Evolutionary conservation across 345 rosid genomes (phyloP).

Genomic region (Gossypium mustelinum): DNA sequence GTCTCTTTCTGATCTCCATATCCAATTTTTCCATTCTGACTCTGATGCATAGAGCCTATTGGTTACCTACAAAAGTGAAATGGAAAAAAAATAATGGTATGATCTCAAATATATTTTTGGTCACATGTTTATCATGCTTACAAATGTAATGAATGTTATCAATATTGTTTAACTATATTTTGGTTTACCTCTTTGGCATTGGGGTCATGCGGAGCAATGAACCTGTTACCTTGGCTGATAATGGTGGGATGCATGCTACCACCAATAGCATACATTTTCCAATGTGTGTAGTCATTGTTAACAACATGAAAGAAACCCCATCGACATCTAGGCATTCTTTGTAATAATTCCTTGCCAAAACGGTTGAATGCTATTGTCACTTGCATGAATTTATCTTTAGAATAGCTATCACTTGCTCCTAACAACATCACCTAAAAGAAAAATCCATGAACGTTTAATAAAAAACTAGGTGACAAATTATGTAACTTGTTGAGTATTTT

Average conservation of each 20-base stretch:
- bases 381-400: slow-evolving; percentile 46
- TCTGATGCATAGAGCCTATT: slow-evolving; percentile 44
- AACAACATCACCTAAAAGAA: slow-evolving; percentile 50
- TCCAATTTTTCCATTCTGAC: slow-evolving; percentile 58
- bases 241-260: too few species aligned
- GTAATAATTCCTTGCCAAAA: slow-evolving; percentile 17
- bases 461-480: neutral
- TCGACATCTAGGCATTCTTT: slow-evolving; percentile 75
- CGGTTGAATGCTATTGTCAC: slow-evolving; percentile 71
- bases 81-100: neutral
- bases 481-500: neutral
- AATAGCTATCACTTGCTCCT: slow-evolving; percentile 50
- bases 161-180: too few species aligned
- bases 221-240: too few species aligned
- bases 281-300: slow-evolving; percentile 18
- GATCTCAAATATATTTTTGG: too few species aligned
- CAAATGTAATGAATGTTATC: too few species aligned
- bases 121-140: too few species aligned
- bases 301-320: slow-evolving; percentile 77
- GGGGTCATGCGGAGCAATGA: slow-evolving; percentile 40
- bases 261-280: too few species aligned
- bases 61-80: slow-evolving; percentile 39
- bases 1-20: slow-evolving; percentile 69
- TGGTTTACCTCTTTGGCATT: neutral
- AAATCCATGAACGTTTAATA: neutral